These are phyloP conservation scores for apple (Malus domestica) DNA, from an alignment of 306 rosid species.

Conservation along the genomic window DNA sequence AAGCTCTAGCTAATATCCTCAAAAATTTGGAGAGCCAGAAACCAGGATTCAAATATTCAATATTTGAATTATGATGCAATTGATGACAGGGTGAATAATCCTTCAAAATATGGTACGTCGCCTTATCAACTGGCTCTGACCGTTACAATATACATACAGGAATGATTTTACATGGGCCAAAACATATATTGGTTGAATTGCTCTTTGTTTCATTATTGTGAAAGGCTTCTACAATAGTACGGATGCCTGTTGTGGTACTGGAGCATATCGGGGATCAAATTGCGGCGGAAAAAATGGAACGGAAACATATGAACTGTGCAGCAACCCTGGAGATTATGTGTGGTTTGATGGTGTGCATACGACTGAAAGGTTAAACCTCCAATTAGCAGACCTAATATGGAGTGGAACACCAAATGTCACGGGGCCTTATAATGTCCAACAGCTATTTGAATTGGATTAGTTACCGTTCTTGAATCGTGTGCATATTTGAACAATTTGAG, in stretches of 20 bases:
- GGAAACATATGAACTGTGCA: constrained; percentile 18
- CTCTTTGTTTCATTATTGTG: too few relatives aligned
- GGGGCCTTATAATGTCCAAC: constrained; percentile 20
- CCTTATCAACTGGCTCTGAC: too few relatives aligned
- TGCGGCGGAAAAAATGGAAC: background rate
- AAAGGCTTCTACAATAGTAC: background rate
- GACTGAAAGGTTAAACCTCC: constrained; percentile 22
- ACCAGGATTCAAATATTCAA: constrained; percentile 47
- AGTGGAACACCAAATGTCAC: constrained; percentile 8
- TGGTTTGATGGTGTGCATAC: constrained; percentile 31
- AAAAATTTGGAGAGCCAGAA: constrained; percentile 20
- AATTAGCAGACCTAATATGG: constrained; percentile 30
- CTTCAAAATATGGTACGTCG: constrained; percentile 45
- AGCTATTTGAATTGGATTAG: too few relatives aligned
- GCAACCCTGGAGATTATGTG: constrained; percentile 21
- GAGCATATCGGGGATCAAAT: background rate
- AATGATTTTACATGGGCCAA: too few relatives aligned
- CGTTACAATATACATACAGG: too few relatives aligned
- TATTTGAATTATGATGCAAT: background rate
- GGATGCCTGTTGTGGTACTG: too few relatives aligned
- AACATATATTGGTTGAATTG: too few relatives aligned
- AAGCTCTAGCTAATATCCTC: constrained; percentile 24
- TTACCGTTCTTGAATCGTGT: too few relatives aligned
- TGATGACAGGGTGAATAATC: constrained; percentile 18
- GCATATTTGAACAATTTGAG: too few relatives aligned